phyloP scores from a whole-genome alignment of 306 rosid genomes.

The Citrullus colocynthis region DNA sequence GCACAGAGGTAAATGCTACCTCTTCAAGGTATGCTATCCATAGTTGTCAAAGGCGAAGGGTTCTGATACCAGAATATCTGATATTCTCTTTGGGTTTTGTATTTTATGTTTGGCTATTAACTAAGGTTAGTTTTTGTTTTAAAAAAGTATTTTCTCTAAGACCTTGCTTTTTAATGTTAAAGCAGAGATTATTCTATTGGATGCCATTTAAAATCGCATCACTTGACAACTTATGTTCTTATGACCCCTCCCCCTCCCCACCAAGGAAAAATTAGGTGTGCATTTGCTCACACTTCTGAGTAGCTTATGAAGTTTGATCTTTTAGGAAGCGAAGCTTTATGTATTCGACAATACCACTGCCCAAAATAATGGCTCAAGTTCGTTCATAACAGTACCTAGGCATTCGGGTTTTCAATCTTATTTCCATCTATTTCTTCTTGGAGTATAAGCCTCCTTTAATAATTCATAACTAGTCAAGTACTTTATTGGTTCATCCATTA shows the following conservation, averaged over 20 bases:
- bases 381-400: not conserved
- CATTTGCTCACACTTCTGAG: not conserved
- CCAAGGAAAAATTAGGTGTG: not conserved
- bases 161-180: not conserved
- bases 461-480: not conserved
- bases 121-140: not conserved
- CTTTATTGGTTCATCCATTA: not conserved
- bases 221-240: not conserved
- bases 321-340: not conserved
- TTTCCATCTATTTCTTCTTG: not conserved
- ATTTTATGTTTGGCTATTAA: not conserved
- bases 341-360: not conserved
- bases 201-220: not conserved
- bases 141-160: not conserved
- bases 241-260: no score
- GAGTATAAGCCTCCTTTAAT: not conserved
- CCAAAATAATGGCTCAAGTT: not conserved
- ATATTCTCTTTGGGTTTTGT: not conserved
- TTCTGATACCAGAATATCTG: not conserved
- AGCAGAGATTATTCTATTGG: not conserved
- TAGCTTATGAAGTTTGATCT: no score
- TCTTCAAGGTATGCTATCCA: conserved; percentile 35
- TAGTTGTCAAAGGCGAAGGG: not conserved
- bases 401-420: not conserved
- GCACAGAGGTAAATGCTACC: conserved; percentile 51